phyloP scores from a whole-genome alignment of 2,329 filamentous ascomycete species.

The Cytospora mali region DNA sequence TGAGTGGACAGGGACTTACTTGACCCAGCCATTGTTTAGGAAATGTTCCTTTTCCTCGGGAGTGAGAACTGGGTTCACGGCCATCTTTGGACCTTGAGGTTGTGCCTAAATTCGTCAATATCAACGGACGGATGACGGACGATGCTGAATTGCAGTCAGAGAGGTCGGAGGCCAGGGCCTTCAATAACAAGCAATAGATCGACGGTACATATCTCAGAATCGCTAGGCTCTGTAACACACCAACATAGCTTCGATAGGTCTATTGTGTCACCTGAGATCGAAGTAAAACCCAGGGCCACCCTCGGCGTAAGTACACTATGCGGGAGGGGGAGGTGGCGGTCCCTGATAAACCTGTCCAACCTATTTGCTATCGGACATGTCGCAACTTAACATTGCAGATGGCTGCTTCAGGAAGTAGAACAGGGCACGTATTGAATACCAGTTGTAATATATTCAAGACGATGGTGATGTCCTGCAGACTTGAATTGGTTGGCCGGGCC shows the following conservation, averaged over 20 bases:
- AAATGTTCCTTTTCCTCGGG: slow-evolving; percentile 47
- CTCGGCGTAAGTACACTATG: not conserved
- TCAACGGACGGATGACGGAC: not conserved
- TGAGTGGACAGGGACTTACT: slow-evolving; percentile 34
- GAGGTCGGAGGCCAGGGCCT: not conserved
- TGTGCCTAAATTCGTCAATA: not conserved
- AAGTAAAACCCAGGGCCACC: not conserved
- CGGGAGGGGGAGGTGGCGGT: not conserved
- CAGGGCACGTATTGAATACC: not conserved
- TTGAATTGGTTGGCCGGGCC: not conserved
- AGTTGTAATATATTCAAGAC: not conserved
- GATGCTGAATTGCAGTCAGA: not conserved
- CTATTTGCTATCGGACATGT: not conserved
- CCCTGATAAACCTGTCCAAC: not conserved
- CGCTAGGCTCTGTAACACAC: not conserved
- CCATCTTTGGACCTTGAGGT: slow-evolving; percentile 7
- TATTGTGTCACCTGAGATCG: not conserved
- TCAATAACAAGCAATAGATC: not conserved
- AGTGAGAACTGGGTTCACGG: slow-evolving; percentile 36
- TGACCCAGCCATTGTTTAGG: slow-evolving; percentile 44
- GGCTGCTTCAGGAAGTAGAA: no score
- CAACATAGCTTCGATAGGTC: not conserved
- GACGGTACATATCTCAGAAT: not conserved
- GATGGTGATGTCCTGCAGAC: not conserved
- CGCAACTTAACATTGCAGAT: not conserved